Percentiles rank a stretch among this genome's conserved stretches.
Evolutionary conservation across 768 basidiomycete genomes (phyloP).

Genomic region (Pholiota molesta): DNA sequence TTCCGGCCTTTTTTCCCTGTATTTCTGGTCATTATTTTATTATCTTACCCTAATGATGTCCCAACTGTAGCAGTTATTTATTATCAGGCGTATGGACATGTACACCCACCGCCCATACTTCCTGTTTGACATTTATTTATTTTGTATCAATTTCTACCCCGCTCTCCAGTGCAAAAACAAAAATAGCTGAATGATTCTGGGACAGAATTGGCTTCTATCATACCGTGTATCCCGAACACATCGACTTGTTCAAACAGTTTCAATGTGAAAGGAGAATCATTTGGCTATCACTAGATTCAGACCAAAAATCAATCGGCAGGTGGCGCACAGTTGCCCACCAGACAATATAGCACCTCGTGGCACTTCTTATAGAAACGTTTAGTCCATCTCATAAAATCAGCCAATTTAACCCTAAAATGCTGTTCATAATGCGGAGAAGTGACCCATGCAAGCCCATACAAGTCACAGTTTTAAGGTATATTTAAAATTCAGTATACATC

Average conservation of each 20-base stretch:
- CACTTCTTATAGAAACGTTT: background rate
- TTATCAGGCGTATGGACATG: background rate
- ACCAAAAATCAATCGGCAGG: background rate
- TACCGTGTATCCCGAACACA: background rate
- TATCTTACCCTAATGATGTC: background rate
- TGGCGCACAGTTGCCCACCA: background rate
- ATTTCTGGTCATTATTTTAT: conserved; percentile 1
- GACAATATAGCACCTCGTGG: background rate
- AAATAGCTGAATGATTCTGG: background rate
- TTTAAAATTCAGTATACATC: conserved; percentile 13
- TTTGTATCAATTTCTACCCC: background rate
- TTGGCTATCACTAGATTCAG: background rate
- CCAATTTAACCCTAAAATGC: conserved; percentile 2
- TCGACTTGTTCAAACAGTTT: conserved; percentile 1
- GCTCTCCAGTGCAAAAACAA: background rate
- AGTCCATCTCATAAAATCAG: background rate
- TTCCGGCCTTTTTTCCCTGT: background rate
- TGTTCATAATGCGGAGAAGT: background rate
- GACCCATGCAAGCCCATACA: conserved; percentile 4
- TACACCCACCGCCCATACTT: background rate
- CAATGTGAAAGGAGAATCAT: background rate
- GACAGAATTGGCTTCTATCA: background rate
- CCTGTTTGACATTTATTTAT: background rate
- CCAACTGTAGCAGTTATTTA: background rate
- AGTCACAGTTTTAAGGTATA: conserved; percentile 7